phyloP scores from a whole-genome alignment of 1,284 basidiomycete species.

The Psilocybe mexicana region DNA sequence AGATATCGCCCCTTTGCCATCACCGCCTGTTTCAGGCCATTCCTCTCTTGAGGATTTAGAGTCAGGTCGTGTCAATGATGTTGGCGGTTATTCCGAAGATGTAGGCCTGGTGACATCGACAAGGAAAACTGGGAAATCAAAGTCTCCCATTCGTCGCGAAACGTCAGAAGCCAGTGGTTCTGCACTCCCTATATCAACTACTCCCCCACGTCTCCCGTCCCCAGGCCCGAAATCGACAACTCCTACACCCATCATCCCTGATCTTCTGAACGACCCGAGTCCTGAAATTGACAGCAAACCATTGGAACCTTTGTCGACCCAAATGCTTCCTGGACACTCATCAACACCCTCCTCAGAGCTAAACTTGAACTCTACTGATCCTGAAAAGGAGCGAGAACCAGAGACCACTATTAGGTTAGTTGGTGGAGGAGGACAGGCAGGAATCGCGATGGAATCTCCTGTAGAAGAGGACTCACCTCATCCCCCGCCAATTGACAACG shows the following conservation, averaged over 20 bases:
- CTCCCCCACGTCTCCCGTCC: constrained; percentile 11
- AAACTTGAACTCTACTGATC: constrained; percentile 6
- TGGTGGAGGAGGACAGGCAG: constrained; percentile 48
- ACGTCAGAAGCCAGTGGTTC: constrained; percentile 23
- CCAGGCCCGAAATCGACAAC: constrained; percentile 23
- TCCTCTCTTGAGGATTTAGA: constrained; percentile 63
- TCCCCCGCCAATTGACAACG: constrained; percentile 25
- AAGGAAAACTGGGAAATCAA: constrained; percentile 22
- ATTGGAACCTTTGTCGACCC: constrained; percentile 5
- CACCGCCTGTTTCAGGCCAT: constrained; percentile 45
- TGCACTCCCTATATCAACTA: constrained; percentile 20
- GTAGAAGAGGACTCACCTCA: constrained; percentile 11
- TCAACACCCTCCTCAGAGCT: not conserved
- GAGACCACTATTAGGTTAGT: constrained; percentile 57
- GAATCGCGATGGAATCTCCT: constrained; percentile 23
- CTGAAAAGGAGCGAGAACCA: constrained; percentile 27
- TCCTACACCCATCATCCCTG: constrained; percentile 28
- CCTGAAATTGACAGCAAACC: constrained; percentile 23
- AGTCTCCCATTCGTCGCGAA: constrained; percentile 24
- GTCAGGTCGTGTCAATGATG: constrained; percentile 44
- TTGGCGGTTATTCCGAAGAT: constrained; percentile 41
- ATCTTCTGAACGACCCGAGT: constrained; percentile 47
- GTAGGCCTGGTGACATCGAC: constrained; percentile 27
- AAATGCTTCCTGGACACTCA: not conserved
- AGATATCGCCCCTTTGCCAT: constrained; percentile 52